Base-by-base conservation (phyloP, 2,329 filamentous ascomycete species). In the Tolypocladium ovalisporum region DNA sequence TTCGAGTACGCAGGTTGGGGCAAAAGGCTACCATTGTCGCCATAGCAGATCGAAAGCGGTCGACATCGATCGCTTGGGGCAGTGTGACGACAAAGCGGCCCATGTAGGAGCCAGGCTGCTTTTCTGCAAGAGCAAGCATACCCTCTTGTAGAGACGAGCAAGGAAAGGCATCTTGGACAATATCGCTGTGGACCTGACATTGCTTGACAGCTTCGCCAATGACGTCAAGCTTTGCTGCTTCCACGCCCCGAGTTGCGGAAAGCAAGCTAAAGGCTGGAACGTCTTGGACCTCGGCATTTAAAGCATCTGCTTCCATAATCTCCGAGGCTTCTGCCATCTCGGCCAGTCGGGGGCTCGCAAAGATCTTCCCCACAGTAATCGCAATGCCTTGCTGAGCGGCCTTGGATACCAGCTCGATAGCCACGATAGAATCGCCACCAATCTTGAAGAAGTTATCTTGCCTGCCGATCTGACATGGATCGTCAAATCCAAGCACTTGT, bases 91-190 rank as follows among this genome's bases (percentile, higher is more conserved):
- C 63, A 54, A 65, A 63, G 34, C 67, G 64, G 1, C 69, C 67
- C 13, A 74, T 66, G 47, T 76, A 76, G 0, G 68, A 68, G 3
- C 70, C 71, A 1, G 52, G 54, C 2, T 62, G 54, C 24, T 69
- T 64, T 35, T 62, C 63, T 2, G 71, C 66, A 2, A 74, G 61
- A 0, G 70, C 68, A 39, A 76, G 65, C 2, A 76, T 66, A 2
- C 70, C 71, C 58, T 72, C 71, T 56, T 76, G 73, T 2, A 75
- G 62, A 5, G 68, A 63, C 8, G 71, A 70, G 62, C 70, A 73
- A 7, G 73, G 73, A 49, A 71, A 75, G 2, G 70, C 60, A 56
- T 76, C 70, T 34, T 68, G 49, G 19, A 70, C 54, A 10, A 53
- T 3, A 52, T 29, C 22, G 17, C 29, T n/a, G 3, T 24, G 17